Evolutionary conservation across 2,329 filamentous ascomycete genomes (phyloP), one percentile per base, ranked within the genome.

Genomic region (Beauveria sp.): DNA sequence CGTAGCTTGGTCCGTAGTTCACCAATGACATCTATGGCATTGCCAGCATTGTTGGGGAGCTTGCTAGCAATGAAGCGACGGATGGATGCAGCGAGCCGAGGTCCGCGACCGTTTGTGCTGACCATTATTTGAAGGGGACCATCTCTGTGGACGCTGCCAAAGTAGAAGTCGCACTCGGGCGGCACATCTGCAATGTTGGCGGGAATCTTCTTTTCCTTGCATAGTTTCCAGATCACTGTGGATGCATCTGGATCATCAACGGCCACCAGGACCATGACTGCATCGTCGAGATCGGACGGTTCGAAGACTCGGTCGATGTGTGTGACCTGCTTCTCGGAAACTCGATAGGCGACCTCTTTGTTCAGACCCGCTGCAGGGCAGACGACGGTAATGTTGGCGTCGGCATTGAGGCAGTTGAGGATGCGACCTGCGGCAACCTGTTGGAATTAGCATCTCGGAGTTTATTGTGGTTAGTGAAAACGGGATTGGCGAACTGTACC

Each of bases 51-150:
- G 20, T 79, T 77, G 1, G 95, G 95, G 62, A 99, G 77, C 54
- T 80, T 81, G 22, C 79, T 82, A 20, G 91, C 93, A 66, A 99
- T 96, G 71, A 89, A 86, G 71, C 88, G 84, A 60, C 93, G 81
- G 56, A 99, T 89, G 53, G 93, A 87, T 67, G 91, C 93, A 10
- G 95, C 95, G 65, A 99, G 78, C 71, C 93, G 88, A 0, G 95
- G 95, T 0, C 95, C 95, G 72, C 96, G 97, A 58, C 95, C 95
- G 73, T 98, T 99, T 42, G 95, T 99, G 77, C 90, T 96, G 68
- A 99, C 93, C 95, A 99, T 99, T 70, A 99, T 88, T 79, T 99
- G 95, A 64, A 99, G 76, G 6, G 95, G 95, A 0, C 95, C 95
- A 73, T 99, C 95, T 56, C 95, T 88, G 76, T 99, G 91, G 45